phyloP scores from a whole-genome alignment of 768 basidiomycete species.

The Neoboletus brunneissimus region DNA sequence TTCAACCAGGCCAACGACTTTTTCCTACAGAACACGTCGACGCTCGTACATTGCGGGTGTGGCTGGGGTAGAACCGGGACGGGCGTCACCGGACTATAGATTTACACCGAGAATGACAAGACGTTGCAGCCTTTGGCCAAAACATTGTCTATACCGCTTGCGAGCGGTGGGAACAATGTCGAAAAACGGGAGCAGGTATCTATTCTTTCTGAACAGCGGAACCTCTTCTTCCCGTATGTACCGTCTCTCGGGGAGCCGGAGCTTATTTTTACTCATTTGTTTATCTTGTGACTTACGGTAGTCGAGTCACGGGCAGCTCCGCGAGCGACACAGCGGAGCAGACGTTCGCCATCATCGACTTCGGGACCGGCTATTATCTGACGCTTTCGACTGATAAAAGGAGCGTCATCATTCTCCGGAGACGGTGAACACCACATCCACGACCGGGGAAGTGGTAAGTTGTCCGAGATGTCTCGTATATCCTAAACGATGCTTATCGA shows the following conservation, averaged over 20 bases:
- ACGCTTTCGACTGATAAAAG: constrained; percentile 1
- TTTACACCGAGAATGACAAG: constrained; percentile 1
- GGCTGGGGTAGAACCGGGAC: constrained; percentile 8
- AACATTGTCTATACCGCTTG: background rate
- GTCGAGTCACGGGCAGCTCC: background rate
- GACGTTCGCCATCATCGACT: constrained; percentile 5
- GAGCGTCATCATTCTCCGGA: background rate
- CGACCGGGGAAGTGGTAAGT: background rate
- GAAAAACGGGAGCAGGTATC: constrained; percentile 6
- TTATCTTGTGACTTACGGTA: background rate
- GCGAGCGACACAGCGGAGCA: too few species aligned
- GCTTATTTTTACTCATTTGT: background rate
- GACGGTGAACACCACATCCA: background rate
- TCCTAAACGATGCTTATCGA: background rate
- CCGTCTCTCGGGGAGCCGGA: too few species aligned
- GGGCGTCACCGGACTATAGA: constrained; percentile 8
- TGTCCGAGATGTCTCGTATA: background rate
- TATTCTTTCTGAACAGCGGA: background rate
- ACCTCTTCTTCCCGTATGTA: constrained; percentile 4
- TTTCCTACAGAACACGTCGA: constrained; percentile 6
- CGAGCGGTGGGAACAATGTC: constrained; percentile 1
- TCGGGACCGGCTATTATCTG: constrained; percentile 9
- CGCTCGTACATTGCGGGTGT: constrained; percentile 17
- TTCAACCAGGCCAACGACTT: constrained; percentile 15
- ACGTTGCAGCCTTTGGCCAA: background rate